These are phyloP conservation scores for Suillus hirtellus DNA, from an alignment of 768 basidiomycete genomes.

Conservation along the genomic window DNA sequence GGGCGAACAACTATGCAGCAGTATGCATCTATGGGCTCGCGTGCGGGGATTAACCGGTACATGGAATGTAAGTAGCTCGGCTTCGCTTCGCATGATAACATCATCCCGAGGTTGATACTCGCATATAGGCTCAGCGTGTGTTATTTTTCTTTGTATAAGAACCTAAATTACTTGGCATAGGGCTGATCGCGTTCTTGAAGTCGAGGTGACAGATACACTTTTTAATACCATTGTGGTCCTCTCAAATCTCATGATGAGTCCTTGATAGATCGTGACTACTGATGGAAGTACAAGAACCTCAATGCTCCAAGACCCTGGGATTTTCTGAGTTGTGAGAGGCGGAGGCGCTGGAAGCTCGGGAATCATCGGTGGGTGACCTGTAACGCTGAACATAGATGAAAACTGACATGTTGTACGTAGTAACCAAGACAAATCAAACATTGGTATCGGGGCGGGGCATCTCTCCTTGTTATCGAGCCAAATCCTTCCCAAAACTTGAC, in stretches of 20 bases:
- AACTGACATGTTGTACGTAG: conserved; percentile 9
- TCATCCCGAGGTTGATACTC: conserved; percentile 32
- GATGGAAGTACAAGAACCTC: conserved; percentile 37
- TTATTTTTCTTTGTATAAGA: neutral
- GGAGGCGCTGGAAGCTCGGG: conserved; percentile 42
- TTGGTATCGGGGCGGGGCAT: conserved; percentile 13
- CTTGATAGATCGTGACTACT: conserved; percentile 38
- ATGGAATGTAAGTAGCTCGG: conserved; percentile 29
- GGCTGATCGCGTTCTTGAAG: conserved; percentile 47
- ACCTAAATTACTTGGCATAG: conserved; percentile 22
- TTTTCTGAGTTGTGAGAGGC: conserved; percentile 53
- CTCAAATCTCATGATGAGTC: neutral
- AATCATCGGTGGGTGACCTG: conserved; percentile 34
- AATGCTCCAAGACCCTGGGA: conserved; percentile 45
- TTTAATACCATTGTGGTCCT: neutral
- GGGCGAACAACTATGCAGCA: no score
- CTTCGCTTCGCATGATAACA: neutral
- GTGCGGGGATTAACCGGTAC: conserved; percentile 31
- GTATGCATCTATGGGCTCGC: no score
- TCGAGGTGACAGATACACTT: conserved; percentile 23
- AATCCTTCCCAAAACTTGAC: conserved; percentile 15
- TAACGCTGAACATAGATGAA: neutral
- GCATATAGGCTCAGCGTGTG: conserved; percentile 47
- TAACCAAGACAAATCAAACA: conserved; percentile 7
- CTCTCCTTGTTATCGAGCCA: conserved; percentile 12